Base-by-base conservation (phyloP, 768 basidiomycete genomes). In the Suillus subalutaceus region DNA sequence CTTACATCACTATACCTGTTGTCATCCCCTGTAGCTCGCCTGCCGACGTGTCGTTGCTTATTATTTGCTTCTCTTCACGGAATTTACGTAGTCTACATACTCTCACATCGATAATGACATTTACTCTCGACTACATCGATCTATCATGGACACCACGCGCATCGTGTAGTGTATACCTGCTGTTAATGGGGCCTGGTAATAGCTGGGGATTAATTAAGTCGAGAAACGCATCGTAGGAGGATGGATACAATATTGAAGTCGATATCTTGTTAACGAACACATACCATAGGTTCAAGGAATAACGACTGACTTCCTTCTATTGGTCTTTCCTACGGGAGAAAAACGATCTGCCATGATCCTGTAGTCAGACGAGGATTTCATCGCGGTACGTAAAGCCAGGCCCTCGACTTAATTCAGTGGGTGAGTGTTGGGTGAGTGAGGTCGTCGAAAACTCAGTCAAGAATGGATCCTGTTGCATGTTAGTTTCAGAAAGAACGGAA, bases 1-100 rank as follows among this genome's bases (percentile, higher is more conserved):
- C 59, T 60, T 60, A 60, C 40, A 60, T 60, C 41, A 40, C 12
- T 60, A 43, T 58, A 43, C 26, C 43, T 38, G 43, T 26, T 60
- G 59, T 60, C 32, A 56, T 37, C 12, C 55, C 53, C 20, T 56
- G 55, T 56, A 56, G 55, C 55, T 56, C 55, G 55, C 55, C 6
- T 15, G 55, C 16, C 16, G 15, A 52, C 52, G 26, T 52, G 52
- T 37, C 59, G 4, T 0, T 60, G 41, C 26, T 20, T 60, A 44
- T 41, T 6, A 41, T 43, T 30, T 60, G 59, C 43, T 43, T 60
- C 41, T 10, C 30, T 60, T 7, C 9, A 43, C 18, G 9, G 58
- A 43, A 41, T 30, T 43, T 60, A 20, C 18, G 26, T 60, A 60
- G 59, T 60, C 30, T 60, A 60, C 16, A 3, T 60, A 60, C 18